Evolutionary conservation across 2,329 filamentous ascomycete genomes (phyloP), one percentile per base, ranked within the genome.

Genomic region (Sarocladium oryzae): DNA sequence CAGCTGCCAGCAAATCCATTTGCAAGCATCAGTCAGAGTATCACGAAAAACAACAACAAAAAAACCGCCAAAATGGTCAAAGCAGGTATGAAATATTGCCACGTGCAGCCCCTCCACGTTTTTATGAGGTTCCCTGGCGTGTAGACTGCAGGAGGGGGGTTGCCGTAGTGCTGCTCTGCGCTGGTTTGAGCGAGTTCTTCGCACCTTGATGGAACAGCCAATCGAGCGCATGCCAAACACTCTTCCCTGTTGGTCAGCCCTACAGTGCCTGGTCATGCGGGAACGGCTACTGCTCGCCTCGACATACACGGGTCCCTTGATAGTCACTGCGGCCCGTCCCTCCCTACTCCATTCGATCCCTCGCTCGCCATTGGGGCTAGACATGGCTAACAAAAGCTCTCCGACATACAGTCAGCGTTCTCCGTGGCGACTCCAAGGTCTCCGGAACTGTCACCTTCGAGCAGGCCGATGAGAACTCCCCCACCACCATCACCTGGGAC

Each of bases 351-450:
- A 9, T 28, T 15, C 15, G 9, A 8, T 21, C 4, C 4, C 46
- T n/a, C n/a, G n/a, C n/a, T n/a, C 9, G 2, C 30, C 8, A 13
- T 24, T 6, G 32, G 10, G 53, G 30, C 35, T 40, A 40, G 51
- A 32, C 28, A 18, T 26, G 10, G 58, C 60, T 65, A 56, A 65
- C 51, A 24, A 23, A 30, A 16, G 20, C 33, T 48, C 35, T 37
- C 41, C 40, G 13, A 45, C 18, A 13, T 64, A 54, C 67, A 97
- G 93, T 97, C 77, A 88, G 88, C 76, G 89, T 96, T 72, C 77
- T 99, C 79, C 92, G 93, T 75, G 93, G 93, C 82, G 93, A 97
- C 83, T 89, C 90, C 73, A 95, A 91, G 79, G 78, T 99, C 81
- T 77, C 83, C 69, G 93, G 93, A 67, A 93, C 88, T 74, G 87